Base-by-base conservation (phyloP, 2,329 filamentous ascomycete genomes). In the Coleophoma crateriformis region DNA sequence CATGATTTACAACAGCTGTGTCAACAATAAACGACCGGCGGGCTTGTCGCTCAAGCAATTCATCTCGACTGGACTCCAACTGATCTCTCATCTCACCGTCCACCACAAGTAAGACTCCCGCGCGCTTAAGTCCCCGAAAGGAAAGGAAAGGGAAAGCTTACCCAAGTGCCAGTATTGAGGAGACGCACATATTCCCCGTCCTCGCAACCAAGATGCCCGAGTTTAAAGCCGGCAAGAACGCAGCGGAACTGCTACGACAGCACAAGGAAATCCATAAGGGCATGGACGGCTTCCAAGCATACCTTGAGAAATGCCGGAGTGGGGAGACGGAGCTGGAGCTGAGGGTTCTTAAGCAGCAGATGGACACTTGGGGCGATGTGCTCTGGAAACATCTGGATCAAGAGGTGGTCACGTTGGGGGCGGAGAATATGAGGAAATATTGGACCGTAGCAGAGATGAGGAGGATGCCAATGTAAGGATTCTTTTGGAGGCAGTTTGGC, bases 351-450 rank as follows among this genome's bases (percentile, higher is more conserved):
- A 85, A 83, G 70, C 72, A 67, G 34, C 77, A 88, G 61, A 84
- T 95, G 82, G 87, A 95, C 66, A 67, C 67, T 4, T 96, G 91
- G 80, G 87, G 87, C 11, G 73, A 74, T 10, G 87, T 95, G 54
- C 66, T 96, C 45, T 92, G 89, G 87, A 73, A 71, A 61, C 90
- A 96, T 74, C 70, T 96, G 52, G 88, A 94, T 60, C 84, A 91
- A 59, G 90, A 96, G 74, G 90, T 96, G 7, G 72, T 75, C 66
- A 79, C 87, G 57, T 67, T 96, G 33, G 81, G 85, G 2, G 90
- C 90, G 41, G 87, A 94, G 67, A 95, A 92, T 65, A 95, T 96
- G 90, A 77, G 88, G 58, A 81, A 75, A 67, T 90, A 87, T 67
- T 96, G 88, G 88, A 86, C 75, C 0, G 58, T 82, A 52, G 81